Evolutionary conservation across 345 rosid species (phyloP).

Genomic region (Kernera saxatilis): DNA sequence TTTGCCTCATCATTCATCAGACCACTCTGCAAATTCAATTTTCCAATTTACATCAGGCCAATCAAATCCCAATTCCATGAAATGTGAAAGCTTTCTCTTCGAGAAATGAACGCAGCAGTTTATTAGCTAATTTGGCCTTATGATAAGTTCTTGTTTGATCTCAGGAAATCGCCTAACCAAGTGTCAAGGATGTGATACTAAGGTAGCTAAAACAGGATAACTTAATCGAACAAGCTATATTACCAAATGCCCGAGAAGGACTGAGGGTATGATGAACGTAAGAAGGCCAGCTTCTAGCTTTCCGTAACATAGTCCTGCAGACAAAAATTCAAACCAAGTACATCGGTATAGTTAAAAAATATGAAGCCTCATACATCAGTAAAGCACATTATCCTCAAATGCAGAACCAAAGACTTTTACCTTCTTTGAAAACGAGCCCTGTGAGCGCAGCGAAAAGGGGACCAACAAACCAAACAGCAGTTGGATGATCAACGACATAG

Average conservation of each 20-base stretch:
- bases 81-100: neutral
- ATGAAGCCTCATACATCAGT: neutral
- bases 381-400: neutral
- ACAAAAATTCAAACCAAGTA: constrained; percentile 13
- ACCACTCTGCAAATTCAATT: constrained; percentile 48
- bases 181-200: neutral
- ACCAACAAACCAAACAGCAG: constrained; percentile 84
- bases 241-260: constrained; percentile 95
- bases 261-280: constrained; percentile 75
- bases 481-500: constrained; percentile 55
- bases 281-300: constrained; percentile 92
- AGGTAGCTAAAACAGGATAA: constrained; percentile 1
- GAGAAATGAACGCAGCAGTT: neutral
- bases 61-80: neutral
- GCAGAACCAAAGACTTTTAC: constrained; percentile 24
- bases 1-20: constrained; percentile 72
- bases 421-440: constrained; percentile 95
- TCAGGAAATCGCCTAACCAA: neutral
- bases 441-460: constrained; percentile 89
- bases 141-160: neutral
- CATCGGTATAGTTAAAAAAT: neutral
- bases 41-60: neutral
- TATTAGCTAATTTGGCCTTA: neutral
- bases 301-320: constrained; percentile 84
- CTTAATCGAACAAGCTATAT: neutral